Conservation (phyloP, 306 rosid species). For the Astragalus membranaceus region DNA sequence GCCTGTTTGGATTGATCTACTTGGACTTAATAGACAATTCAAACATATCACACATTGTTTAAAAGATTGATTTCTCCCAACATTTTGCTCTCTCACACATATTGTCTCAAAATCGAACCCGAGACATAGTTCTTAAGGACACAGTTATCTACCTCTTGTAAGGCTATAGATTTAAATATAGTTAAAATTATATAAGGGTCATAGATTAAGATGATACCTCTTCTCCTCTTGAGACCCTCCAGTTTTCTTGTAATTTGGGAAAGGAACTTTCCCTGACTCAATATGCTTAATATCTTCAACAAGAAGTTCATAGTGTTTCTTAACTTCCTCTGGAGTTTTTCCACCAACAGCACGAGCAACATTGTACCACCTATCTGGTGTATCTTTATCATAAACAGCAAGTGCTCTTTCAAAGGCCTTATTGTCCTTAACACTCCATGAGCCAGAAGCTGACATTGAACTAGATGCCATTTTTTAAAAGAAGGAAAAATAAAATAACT, state of each 20-base stretch:
- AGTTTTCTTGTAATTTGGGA: conserved; percentile 61
- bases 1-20: too few relatives aligned
- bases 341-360: conserved; percentile 85
- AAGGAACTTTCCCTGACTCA: conserved; percentile 76
- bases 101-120: too few relatives aligned
- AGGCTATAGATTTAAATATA: neutral
- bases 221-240: conserved; percentile 36
- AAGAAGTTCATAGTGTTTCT: conserved; percentile 71
- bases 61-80: too few relatives aligned
- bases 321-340: conserved; percentile 79
- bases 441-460: conserved; percentile 65
- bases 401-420: conserved; percentile 92
- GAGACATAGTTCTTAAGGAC: neutral
- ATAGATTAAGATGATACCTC: conserved; percentile 40
- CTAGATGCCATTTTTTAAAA: conserved; percentile 54
- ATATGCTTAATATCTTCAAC: conserved; percentile 70
- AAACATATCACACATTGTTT: too few relatives aligned
- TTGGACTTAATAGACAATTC: too few relatives aligned
- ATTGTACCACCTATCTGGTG: conserved; percentile 90
- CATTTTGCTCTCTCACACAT: too few relatives aligned
- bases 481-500: neutral
- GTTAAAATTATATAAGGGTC: neutral
- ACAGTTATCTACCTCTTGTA: neutral
- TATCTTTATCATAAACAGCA: conserved; percentile 82
- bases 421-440: conserved; percentile 87